Percentiles rank a stretch among this genome's conserved stretches.
Conservation (phyloP, 148 eudicot species). For the Rhododendron simsii region DNA sequence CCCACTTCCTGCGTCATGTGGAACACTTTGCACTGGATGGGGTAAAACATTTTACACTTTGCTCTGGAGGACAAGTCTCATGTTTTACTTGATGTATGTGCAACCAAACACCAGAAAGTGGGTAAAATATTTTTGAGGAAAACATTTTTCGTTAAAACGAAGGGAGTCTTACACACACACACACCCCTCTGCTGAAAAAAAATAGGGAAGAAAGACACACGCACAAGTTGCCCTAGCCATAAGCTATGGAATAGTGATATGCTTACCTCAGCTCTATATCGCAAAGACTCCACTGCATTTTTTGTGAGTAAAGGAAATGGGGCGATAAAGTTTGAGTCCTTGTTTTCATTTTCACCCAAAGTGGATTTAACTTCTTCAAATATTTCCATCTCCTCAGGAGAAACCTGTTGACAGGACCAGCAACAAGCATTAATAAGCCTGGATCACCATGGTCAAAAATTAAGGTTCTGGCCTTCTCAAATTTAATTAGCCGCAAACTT, state of each 20-base stretch:
- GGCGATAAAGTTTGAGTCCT: slow-evolving; percentile 61
- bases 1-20: too few relatives aligned
- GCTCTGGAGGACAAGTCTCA: neutral
- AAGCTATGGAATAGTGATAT: neutral
- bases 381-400: slow-evolving; percentile 65
- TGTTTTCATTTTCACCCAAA: slow-evolving; percentile 52
- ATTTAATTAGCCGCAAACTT: neutral
- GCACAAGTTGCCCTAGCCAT: neutral
- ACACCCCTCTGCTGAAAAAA: neutral
- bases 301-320: slow-evolving; percentile 76
- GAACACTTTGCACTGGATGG: neutral
- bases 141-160: too few relatives aligned
- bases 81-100: neutral
- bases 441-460: neutral
- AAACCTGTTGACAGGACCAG: slow-evolving; percentile 48
- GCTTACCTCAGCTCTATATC: slow-evolving; percentile 91
- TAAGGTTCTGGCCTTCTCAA: neutral
- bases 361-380: slow-evolving; percentile 71
- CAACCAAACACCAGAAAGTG: neutral
- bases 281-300: slow-evolving; percentile 89
- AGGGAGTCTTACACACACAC: too few relatives aligned
- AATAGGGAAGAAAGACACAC: neutral
- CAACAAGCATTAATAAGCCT: slow-evolving; percentile 1
- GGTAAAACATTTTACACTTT: neutral
- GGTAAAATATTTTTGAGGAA: neutral